These are phyloP conservation scores for Mycena citricolor DNA, from an alignment of 1,284 basidiomycete species.

Conservation along the genomic window DNA sequence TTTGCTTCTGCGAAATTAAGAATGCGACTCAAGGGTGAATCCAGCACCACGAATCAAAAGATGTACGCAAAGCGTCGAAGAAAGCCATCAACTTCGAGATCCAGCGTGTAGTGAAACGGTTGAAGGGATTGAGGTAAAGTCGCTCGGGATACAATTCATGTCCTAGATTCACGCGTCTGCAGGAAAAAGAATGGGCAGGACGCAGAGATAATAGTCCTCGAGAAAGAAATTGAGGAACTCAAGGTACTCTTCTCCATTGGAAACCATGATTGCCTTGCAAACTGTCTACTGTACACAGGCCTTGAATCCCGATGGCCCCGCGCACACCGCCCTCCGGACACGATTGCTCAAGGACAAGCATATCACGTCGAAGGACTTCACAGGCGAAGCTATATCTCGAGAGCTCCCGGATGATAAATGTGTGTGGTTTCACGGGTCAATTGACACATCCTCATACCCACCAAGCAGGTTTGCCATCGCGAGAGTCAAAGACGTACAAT, in stretches of 20 bases:
- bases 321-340: slow-evolving; percentile 59
- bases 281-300: slow-evolving; percentile 43
- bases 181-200: slow-evolving; percentile 42
- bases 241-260: slow-evolving; percentile 58
- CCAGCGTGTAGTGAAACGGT: slow-evolving; percentile 80
- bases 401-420: slow-evolving; percentile 42
- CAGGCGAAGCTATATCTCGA: slow-evolving; percentile 45
- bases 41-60: slow-evolving; percentile 70
- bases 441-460: too few species aligned
- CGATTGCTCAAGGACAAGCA: slow-evolving; percentile 76
- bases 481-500: slow-evolving; percentile 64
- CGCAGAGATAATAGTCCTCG: slow-evolving; percentile 51
- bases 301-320: slow-evolving; percentile 59
- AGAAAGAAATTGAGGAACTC: slow-evolving; percentile 65
- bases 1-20: not conserved
- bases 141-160: not conserved
- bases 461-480: slow-evolving; percentile 42
- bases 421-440: too few species aligned
- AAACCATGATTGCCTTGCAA: too few species aligned
- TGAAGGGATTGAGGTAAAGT: slow-evolving; percentile 67
- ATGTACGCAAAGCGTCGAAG: slow-evolving; percentile 72
- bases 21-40: not conserved
- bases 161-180: not conserved
- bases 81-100: slow-evolving; percentile 83
- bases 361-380: slow-evolving; percentile 45